These are phyloP conservation scores for Medicago arabica DNA, from an alignment of 306 rosid species.

Conservation along the genomic window DNA sequence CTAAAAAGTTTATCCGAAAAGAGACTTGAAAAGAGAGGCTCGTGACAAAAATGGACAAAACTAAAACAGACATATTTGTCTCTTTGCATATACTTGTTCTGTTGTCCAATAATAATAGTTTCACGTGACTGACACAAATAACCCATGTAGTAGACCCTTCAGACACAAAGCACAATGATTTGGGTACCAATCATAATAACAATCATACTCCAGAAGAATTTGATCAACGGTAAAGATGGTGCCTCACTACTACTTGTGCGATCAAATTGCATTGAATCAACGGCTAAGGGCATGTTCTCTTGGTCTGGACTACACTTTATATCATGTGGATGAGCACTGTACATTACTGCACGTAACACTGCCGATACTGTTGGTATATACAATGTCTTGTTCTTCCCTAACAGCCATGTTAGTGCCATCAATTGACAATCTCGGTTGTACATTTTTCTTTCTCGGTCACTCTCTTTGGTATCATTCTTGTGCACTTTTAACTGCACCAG, in stretches of 20 bases:
- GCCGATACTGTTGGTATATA: conserved; percentile 12
- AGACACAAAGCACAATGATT: background rate
- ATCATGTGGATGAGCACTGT: conserved; percentile 15
- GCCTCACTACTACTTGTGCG: background rate
- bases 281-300: background rate
- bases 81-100: background rate
- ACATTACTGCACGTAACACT: background rate
- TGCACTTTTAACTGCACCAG: background rate
- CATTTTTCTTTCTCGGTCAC: background rate
- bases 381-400: background rate
- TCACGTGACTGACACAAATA: background rate
- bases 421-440: background rate
- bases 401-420: conserved; percentile 5
- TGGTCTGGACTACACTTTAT: conserved; percentile 6
- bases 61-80: background rate
- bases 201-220: background rate
- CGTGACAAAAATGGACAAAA: conserved; percentile 2
- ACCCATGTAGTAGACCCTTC: background rate
- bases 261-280: background rate
- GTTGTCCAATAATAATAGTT: background rate
- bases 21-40: background rate
- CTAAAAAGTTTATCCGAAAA: too few species aligned
- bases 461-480: background rate
- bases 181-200: background rate
- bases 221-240: background rate